Evolutionary conservation across 208 protist genomes (phyloP).

Genomic region (Phytomonas francai): DNA sequence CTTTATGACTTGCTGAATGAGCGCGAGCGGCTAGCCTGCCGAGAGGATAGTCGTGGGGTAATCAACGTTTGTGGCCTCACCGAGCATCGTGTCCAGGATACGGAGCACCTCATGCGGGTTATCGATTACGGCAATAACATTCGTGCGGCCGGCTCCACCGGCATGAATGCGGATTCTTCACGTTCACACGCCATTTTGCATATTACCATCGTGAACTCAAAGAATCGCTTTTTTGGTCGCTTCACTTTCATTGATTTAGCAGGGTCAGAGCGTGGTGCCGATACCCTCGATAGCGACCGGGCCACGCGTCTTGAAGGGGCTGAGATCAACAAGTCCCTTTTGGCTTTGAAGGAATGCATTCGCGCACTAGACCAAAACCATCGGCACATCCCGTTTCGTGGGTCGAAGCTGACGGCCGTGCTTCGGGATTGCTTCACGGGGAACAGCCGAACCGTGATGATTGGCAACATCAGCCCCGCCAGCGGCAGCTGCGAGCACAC

Average conservation of each 20-base stretch:
- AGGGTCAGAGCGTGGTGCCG: conserved; percentile 82
- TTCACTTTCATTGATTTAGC: conserved; percentile 92
- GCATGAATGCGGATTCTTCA: conserved; percentile 93
- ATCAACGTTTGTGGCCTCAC: conserved; percentile 77
- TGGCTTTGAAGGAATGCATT: conserved; percentile 88
- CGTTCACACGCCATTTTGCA: conserved; percentile 95
- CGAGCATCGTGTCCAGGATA: conserved; percentile 58
- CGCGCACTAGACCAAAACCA: conserved; percentile 70
- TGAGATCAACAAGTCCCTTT: conserved; percentile 88
- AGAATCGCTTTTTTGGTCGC: conserved; percentile 91
- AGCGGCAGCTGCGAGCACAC: conserved; percentile 80
- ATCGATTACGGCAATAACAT: conserved; percentile 86
- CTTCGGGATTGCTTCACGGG: conserved; percentile 86
- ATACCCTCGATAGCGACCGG: conserved; percentile 65
- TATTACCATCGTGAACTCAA: conserved; percentile 53
- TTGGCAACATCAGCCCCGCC: conserved; percentile 87
- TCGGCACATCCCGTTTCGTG: conserved; percentile 90
- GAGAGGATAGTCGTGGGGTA: conserved; percentile 91
- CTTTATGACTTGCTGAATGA: conserved; percentile 81
- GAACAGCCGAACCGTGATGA: conserved; percentile 93
- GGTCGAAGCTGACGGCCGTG: conserved; percentile 91
- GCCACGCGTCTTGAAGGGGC: conserved; percentile 82
- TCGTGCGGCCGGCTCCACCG: conserved; percentile 85
- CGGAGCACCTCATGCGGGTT: conserved; percentile 61
- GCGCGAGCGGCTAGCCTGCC: conserved; percentile 64